Evolutionary conservation across 805 yeast genomes (phyloP), one percentile per base, ranked within the genome.

Genomic region (Zygosaccharomyces bisporus): DNA sequence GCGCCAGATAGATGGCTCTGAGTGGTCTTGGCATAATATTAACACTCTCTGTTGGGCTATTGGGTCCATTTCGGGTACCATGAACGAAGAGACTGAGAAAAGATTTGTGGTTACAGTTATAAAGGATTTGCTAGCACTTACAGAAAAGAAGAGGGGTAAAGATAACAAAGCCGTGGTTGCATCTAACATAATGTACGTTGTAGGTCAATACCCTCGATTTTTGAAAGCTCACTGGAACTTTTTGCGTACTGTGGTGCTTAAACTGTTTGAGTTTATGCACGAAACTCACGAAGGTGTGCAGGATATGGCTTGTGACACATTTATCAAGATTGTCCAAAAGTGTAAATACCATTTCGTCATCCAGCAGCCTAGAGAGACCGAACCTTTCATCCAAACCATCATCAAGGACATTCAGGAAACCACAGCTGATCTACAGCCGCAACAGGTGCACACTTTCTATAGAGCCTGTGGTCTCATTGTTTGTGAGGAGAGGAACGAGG

Each of bases 261-360:
- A 93, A 67, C 75, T 93, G 58, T 93, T 93, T 67, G 99, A 93
- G 67, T 93, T 93, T 61, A 93, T 93, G 99, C 98, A 93, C 71
- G 99, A 93, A 74, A 89, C 97, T n/a, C 99, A 93, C 68, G 99
- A 91, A 68, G 99, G 99, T 72, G 99, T 93, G 50, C 99, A 93
- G 71, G 99, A 93, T 68, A 93, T 93, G 99, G 99, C 99, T 6
- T 93, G 99, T 73, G 99, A 93, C 67, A 93, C 99, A 0, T 93
- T 93, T 63, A 91, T 91, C 63, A 93, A 93, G 67, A 93, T 93
- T 65, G 87, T 96, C 17, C 83, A 80, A 55, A 93, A 93, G 69
- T 93, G 99, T 76, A 90, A 89, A 68, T 81, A 90, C 54, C 97
- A 91, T 67, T 93, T 93, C 67, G 95, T 91, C 32, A 83, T 85